Conservation (phyloP, 352 stramenopile species). For the Pythium coloratum region DNA sequence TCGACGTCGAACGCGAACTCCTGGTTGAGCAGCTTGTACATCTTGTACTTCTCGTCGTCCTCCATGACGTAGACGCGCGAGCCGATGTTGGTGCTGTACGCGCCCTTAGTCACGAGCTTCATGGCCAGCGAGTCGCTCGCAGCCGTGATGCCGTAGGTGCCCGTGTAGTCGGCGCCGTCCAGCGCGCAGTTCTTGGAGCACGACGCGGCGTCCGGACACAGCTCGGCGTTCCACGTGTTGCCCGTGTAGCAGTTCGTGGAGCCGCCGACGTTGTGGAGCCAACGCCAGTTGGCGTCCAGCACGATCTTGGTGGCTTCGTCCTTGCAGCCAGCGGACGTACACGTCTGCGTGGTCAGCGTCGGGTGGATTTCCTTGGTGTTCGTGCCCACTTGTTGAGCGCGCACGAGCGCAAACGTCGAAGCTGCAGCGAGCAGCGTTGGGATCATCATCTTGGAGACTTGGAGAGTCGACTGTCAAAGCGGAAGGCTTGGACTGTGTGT, state of each 20-base stretch:
- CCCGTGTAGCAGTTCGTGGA: constrained; percentile 73
- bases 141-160: constrained; percentile 64
- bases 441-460: too few species aligned
- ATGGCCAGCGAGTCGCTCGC: constrained; percentile 42
- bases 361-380: constrained; percentile 54
- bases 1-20: constrained; percentile 74
- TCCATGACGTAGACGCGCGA: constrained; percentile 66
- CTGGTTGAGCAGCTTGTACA: constrained; percentile 71
- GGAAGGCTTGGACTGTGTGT: too few species aligned
- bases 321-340: constrained; percentile 43
- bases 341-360: constrained; percentile 43
- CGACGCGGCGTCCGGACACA: constrained; percentile 47
- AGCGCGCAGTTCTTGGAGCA: constrained; percentile 62
- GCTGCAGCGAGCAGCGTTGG: too few species aligned
- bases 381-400: constrained; percentile 49
- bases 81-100: constrained; percentile 60
- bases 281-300: constrained; percentile 75
- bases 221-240: constrained; percentile 50
- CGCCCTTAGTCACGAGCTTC: constrained; percentile 45
- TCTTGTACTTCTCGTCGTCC: constrained; percentile 46
- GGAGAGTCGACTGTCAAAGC: too few species aligned
- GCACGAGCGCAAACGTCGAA: too few species aligned
- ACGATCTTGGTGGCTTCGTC: constrained; percentile 54
- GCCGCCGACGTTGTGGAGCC: constrained; percentile 59
- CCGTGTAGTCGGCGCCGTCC: constrained; percentile 62